Evolutionary conservation across 306 rosid genomes (phyloP).

Genomic region (Cicer judaicum): DNA sequence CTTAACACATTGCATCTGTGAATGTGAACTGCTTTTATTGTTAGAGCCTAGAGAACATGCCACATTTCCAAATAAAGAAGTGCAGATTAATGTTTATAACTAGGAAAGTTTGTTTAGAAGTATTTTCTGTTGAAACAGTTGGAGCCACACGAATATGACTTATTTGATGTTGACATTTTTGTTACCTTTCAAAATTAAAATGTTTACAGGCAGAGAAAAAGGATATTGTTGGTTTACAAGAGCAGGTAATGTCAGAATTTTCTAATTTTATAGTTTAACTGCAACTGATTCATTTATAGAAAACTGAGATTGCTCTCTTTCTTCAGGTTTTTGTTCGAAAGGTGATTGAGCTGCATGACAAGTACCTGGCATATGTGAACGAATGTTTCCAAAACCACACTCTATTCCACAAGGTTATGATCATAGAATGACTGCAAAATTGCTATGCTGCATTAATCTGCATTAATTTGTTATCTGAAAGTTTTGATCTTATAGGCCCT

Average conservation of each 20-base stretch:
- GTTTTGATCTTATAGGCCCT: slow-evolving; percentile 64
- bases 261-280: neutral
- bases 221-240: slow-evolving; percentile 79
- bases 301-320: slow-evolving; percentile 49
- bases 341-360: slow-evolving; percentile 91
- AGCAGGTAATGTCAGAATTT: slow-evolving; percentile 59
- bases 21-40: slow-evolving; percentile 12
- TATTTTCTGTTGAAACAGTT: slow-evolving; percentile 7
- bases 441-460: slow-evolving; percentile 14
- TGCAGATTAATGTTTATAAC: slow-evolving; percentile 1
- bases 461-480: slow-evolving; percentile 33
- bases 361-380: slow-evolving; percentile 78
- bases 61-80: slow-evolving; percentile 16
- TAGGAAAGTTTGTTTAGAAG: neutral
- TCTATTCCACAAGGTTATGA: slow-evolving; percentile 88
- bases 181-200: slow-evolving; percentile 31
- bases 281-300: neutral
- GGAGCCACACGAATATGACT: slow-evolving; percentile 23
- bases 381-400: slow-evolving; percentile 86
- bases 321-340: slow-evolving; percentile 85
- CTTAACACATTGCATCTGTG: neutral
- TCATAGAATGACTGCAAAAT: slow-evolving; percentile 30
- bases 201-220: slow-evolving; percentile 77
- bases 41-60: slow-evolving; percentile 31
- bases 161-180: slow-evolving; percentile 42